These are phyloP conservation scores for Neltuma alba DNA, from an alignment of 306 rosid genomes.

Conservation along the genomic window DNA sequence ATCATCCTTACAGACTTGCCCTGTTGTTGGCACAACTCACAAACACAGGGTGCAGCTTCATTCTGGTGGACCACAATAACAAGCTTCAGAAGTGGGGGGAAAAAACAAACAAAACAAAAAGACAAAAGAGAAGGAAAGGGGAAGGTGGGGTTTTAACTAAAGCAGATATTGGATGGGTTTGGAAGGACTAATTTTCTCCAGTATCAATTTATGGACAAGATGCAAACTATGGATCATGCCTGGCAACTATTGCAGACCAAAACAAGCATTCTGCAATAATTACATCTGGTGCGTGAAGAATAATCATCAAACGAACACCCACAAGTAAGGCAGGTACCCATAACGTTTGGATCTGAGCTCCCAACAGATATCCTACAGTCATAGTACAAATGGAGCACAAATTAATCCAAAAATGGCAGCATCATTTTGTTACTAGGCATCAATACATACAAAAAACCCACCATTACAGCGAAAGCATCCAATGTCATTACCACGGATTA, in stretches of 20 bases:
- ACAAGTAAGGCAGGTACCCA: constrained; percentile 79
- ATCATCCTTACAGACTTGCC: constrained; percentile 49
- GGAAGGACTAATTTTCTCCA: constrained; percentile 21
- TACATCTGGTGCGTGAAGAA: constrained; percentile 80
- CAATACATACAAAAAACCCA: constrained; percentile 14
- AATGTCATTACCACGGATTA: background rate
- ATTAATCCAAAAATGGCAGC: constrained; percentile 29
- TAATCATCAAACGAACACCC: constrained; percentile 76
- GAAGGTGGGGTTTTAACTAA: too few relatives aligned
- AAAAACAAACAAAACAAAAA: constrained; percentile 8
- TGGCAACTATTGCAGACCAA: constrained; percentile 76
- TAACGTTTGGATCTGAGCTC: constrained; percentile 64
- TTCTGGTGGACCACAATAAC: constrained; percentile 46
- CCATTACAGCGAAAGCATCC: constrained; percentile 1
- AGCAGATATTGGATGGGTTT: background rate
- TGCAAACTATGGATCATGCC: constrained; percentile 53
- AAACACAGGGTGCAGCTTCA: constrained; percentile 53
- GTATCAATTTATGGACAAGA: constrained; percentile 1
- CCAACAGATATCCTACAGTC: constrained; percentile 85
- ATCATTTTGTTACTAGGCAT: background rate
- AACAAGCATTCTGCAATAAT: constrained; percentile 85
- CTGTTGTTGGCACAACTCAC: constrained; percentile 87
- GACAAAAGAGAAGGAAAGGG: background rate
- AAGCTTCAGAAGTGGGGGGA: constrained; percentile 34
- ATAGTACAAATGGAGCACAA: constrained; percentile 28